Percentiles rank a stretch among this genome's conserved stretches.
phyloP scores from a whole-genome alignment of 2,329 filamentous ascomycete genomes.

The Stemphylium vesicarium region DNA sequence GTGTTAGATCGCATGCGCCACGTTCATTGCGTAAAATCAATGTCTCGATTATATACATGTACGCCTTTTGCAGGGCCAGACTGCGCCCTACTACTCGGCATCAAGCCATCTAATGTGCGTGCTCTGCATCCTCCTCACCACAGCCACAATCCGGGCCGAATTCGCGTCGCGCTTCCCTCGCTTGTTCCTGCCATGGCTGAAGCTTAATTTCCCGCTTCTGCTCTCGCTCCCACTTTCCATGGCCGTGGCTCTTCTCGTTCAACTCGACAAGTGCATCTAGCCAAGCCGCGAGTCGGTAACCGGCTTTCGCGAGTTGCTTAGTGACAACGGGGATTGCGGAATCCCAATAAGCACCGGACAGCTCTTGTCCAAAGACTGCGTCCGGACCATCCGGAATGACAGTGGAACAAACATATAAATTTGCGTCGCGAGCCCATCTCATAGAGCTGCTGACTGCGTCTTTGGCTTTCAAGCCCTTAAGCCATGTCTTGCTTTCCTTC shows the following conservation, averaged over 20 bases:
- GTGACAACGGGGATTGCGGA: conserved; percentile 49
- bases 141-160: conserved; percentile 39
- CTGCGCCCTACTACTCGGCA: not conserved
- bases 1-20: not conserved
- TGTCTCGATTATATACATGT: not conserved
- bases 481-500: conserved; percentile 42
- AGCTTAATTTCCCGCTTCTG: conserved; percentile 23
- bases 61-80: not conserved
- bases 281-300: conserved; percentile 41
- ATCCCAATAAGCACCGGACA: conserved; percentile 47
- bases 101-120: not conserved
- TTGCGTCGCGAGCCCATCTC: conserved; percentile 53
- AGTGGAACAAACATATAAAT: conserved; percentile 51
- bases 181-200: conserved; percentile 39
- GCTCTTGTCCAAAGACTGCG: conserved; percentile 46
- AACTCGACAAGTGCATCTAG: conserved; percentile 35
- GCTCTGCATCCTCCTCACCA: conserved; percentile 25
- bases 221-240: conserved; percentile 13
- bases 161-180: conserved; percentile 33
- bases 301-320: conserved; percentile 54
- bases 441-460: conserved; percentile 48
- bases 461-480: conserved; percentile 44
- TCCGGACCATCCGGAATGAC: conserved; percentile 50
- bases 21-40: not conserved
- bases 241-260: conserved; percentile 13